These are phyloP conservation scores for Talaromyces sp. DNA, from an alignment of 2,329 filamentous ascomycete genomes.

Conservation along the genomic window DNA sequence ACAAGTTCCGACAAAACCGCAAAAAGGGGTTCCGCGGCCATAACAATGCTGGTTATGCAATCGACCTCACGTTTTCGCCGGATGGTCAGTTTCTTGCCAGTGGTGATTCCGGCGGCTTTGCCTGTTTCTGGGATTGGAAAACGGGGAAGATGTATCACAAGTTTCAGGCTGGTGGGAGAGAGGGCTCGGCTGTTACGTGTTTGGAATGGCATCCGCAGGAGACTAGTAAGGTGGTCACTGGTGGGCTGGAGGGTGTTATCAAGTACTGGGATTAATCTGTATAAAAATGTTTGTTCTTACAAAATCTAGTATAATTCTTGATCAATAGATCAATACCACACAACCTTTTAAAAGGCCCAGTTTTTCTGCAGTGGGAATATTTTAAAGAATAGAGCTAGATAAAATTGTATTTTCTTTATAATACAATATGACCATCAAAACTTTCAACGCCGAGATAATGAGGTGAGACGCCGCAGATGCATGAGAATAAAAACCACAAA, in stretches of 20 bases:
- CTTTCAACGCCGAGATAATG: not conserved
- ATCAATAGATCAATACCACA: no score
- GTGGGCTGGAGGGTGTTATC: slow-evolving; percentile 81
- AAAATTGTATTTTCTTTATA: not conserved
- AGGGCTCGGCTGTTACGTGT: slow-evolving; percentile 76
- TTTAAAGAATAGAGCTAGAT: not conserved
- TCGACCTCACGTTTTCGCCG: slow-evolving; percentile 81
- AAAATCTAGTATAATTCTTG: no score
- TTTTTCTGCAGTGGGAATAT: not conserved
- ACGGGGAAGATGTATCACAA: slow-evolving; percentile 99
- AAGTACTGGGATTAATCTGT: slow-evolving; percentile 79
- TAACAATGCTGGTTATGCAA: slow-evolving; percentile 90
- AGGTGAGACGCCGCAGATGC: not conserved
- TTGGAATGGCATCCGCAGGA: slow-evolving; percentile 97
- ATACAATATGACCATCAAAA: not conserved
- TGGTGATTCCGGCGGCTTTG: slow-evolving; percentile 81
- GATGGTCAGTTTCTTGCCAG: slow-evolving; percentile 88
- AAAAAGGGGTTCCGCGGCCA: slow-evolving; percentile 97
- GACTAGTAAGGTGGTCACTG: slow-evolving; percentile 87
- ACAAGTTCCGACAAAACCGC: slow-evolving; percentile 94
- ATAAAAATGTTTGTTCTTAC: not conserved
- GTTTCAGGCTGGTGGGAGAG: slow-evolving; percentile 64
- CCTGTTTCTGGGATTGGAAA: slow-evolving; percentile 99
- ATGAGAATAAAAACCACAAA: not conserved
- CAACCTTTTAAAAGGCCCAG: no score